Percentiles rank a stretch among this genome's conserved stretches.
These are phyloP conservation scores for Larix sibirica DNA, from an alignment of 83 land plant species.

Conservation along the genomic window DNA sequence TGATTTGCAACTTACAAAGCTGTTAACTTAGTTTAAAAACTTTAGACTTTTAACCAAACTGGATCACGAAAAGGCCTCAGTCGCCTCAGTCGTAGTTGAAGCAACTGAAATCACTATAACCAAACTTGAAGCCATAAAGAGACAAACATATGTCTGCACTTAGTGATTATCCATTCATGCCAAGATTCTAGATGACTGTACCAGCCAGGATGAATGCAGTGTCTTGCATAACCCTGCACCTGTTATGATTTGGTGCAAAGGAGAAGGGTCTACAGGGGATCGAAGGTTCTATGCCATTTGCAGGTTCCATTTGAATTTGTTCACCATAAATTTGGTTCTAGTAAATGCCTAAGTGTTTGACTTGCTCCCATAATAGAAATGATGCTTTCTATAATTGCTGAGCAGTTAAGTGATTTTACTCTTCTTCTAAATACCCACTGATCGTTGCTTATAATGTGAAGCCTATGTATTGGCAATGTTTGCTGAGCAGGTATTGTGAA, in stretches of 20 bases:
- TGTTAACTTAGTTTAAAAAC: not conserved
- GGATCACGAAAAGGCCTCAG: not conserved
- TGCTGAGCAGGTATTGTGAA: conserved; percentile 84
- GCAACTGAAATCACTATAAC: not conserved
- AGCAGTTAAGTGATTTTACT: no score
- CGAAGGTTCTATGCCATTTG: no score
- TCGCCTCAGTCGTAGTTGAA: not conserved
- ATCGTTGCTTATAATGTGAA: no score
- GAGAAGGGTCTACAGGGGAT: no score
- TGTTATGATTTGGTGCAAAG: no score
- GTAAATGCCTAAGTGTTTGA: no score
- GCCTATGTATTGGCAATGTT: no score
- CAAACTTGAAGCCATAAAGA: not conserved
- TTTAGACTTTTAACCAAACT: not conserved
- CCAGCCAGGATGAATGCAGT: not conserved
- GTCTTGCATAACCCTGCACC: not conserved
- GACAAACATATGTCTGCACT: not conserved
- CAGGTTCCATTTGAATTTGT: no score
- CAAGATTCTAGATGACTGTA: not conserved
- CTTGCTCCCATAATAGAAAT: no score
- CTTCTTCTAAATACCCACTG: no score
- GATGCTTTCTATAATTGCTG: no score
- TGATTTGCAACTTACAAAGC: not conserved
- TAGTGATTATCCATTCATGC: not conserved
- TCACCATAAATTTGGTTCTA: no score